phyloP scores from a whole-genome alignment of 208 protist species.

The Leishmania tarentolae region DNA sequence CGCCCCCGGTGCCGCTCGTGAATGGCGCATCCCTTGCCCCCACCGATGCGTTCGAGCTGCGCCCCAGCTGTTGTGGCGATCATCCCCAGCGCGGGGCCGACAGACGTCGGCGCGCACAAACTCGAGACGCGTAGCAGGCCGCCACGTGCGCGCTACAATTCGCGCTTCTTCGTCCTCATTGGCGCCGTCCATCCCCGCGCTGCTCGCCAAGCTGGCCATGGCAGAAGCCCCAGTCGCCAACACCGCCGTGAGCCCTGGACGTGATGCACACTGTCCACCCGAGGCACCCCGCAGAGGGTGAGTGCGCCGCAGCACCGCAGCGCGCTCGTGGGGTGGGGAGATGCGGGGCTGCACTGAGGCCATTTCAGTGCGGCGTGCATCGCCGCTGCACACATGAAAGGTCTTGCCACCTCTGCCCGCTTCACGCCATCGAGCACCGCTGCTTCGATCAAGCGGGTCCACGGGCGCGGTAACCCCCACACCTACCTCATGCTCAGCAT shows the following conservation, averaged over 20 bases:
- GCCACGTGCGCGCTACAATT: background rate
- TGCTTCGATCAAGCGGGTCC: background rate
- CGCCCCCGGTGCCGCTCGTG: background rate
- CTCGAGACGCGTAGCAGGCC: background rate
- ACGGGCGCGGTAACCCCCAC: background rate
- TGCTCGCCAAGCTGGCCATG: background rate
- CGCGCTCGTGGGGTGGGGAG: no score
- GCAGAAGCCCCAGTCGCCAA: background rate
- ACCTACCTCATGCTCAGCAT: background rate
- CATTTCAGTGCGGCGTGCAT: background rate
- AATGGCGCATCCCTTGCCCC: background rate
- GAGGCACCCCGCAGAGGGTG: background rate
- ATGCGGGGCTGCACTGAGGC: no score
- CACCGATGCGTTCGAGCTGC: background rate
- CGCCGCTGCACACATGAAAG: background rate
- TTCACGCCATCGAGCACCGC: background rate
- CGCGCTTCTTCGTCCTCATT: background rate
- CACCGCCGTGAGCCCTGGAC: background rate
- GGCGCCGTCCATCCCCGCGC: background rate
- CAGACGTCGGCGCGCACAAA: background rate
- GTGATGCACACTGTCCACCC: background rate
- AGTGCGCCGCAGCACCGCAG: background rate
- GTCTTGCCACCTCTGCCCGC: background rate
- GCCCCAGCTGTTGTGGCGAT: background rate
- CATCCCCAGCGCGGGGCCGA: background rate